A percentile compares a stretch with the other conserved stretches of the same genome.
phyloP scores from a whole-genome alignment of 192 early-diverging fungal genomes.

The Gamsiella multidivaricata region DNA sequence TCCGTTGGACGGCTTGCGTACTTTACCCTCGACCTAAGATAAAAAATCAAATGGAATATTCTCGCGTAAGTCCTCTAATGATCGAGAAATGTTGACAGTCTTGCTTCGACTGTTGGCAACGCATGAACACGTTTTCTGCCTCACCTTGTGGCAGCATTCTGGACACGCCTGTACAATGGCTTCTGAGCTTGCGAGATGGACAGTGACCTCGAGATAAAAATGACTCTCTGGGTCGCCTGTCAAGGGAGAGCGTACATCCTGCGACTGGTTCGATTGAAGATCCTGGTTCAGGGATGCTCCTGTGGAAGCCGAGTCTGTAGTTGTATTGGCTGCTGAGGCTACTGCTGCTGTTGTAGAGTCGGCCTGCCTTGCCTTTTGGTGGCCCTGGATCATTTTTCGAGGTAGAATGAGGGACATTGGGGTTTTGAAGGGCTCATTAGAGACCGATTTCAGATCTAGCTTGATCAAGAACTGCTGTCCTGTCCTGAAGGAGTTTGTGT shows the following conservation, averaged over 20 bases:
- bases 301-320: not conserved
- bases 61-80: too few relatives aligned
- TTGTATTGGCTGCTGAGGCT: not conserved
- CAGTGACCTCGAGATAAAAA: slow-evolving; percentile 41
- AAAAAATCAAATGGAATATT: not conserved
- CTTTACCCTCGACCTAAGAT: slow-evolving; percentile 42
- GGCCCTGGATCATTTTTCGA: slow-evolving; percentile 38
- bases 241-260: not conserved
- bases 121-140: not conserved
- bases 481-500: slow-evolving; percentile 50
- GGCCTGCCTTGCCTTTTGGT: slow-evolving; percentile 36
- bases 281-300: slow-evolving; percentile 7
- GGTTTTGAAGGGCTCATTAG: slow-evolving; percentile 26
- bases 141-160: slow-evolving; percentile 51
- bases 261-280: not conserved
- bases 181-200: slow-evolving; percentile 48
- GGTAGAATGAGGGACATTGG: slow-evolving; percentile 49
- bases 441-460: slow-evolving; percentile 25
- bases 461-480: slow-evolving; percentile 51
- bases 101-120: too few relatives aligned
- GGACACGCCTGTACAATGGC: slow-evolving; percentile 48
- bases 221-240: slow-evolving; percentile 26
- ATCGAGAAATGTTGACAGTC: too few relatives aligned
- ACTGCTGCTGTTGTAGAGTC: slow-evolving; percentile 4
- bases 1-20: slow-evolving; percentile 49